Conservation (phyloP, 495 filamentous ascomycete species). For the Physcia stellaris region DNA sequence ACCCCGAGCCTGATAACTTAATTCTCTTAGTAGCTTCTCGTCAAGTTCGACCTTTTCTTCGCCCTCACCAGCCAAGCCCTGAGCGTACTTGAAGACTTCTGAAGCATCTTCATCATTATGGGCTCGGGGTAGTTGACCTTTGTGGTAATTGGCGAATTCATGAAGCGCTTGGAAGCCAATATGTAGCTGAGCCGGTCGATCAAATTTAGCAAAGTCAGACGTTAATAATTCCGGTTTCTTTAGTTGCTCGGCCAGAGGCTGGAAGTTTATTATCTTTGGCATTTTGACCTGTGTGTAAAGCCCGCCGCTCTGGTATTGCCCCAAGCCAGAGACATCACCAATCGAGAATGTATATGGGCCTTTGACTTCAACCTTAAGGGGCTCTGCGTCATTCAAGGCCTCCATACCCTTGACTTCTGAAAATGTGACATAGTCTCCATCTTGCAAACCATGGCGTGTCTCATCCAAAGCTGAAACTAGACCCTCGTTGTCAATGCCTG, state of each 20-base stretch:
- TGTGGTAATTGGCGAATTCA: constrained; percentile 56
- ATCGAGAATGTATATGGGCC: constrained; percentile 96
- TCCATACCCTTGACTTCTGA: constrained; percentile 91
- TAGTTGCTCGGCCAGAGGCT: constrained; percentile 57
- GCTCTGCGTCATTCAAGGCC: constrained; percentile 63
- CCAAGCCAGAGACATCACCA: constrained; percentile 77
- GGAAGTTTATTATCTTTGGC: constrained; percentile 89
- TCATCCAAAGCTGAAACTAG: constrained; percentile 92
- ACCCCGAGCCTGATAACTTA: constrained; percentile 91
- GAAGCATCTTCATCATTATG: constrained; percentile 74
- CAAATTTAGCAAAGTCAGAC: constrained; percentile 95
- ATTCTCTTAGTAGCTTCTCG: constrained; percentile 82
- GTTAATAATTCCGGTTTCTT: constrained; percentile 79
- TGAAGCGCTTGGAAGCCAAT: constrained; percentile 87
- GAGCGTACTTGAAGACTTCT: constrained; percentile 59
- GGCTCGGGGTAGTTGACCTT: constrained; percentile 59
- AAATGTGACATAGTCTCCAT: constrained; percentile 94
- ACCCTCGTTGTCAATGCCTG: constrained; percentile 74
- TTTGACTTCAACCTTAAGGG: constrained; percentile 83
- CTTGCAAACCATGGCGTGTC: constrained; percentile 86
- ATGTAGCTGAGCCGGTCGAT: constrained; percentile 83
- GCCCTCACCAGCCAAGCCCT: constrained; percentile 45
- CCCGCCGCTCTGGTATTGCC: constrained; percentile 74
- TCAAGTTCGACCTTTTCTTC: constrained; percentile 75
- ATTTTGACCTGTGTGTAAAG: constrained; percentile 94